Percentiles rank a stretch among this genome's conserved stretches.
phyloP scores from a whole-genome alignment of 139 green algal genomes.

The Chlamydomonas sp. region DNA sequence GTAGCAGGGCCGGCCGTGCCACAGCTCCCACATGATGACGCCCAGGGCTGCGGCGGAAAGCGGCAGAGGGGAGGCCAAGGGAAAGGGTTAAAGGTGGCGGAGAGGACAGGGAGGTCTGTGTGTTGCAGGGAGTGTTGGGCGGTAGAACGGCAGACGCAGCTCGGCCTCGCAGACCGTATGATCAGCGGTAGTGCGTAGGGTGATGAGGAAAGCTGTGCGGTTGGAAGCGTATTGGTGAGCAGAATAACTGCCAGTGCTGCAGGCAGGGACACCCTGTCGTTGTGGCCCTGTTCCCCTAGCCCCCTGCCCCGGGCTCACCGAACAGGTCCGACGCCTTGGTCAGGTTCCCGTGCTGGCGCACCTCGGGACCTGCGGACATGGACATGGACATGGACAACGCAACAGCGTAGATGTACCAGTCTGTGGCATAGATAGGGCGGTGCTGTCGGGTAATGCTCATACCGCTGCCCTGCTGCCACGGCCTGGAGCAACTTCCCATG shows the following conservation, averaged over 20 bases:
- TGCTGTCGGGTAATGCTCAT: too few species aligned
- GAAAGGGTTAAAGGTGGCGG: too few species aligned
- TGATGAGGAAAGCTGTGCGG: not conserved
- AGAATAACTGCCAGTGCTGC: too few species aligned
- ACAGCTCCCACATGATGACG: conserved; percentile 43
- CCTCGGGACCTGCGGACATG: conserved; percentile 25
- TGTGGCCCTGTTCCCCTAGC: too few species aligned
- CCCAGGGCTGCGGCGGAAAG: conserved; percentile 9
- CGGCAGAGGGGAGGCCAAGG: not conserved
- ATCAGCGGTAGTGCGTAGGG: not conserved
- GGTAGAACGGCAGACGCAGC: too few species aligned
- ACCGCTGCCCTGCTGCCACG: too few species aligned
- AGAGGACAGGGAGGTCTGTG: too few species aligned
- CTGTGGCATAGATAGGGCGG: too few species aligned
- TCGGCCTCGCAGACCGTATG: not conserved
- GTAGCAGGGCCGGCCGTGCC: conserved; percentile 41
- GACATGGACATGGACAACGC: not conserved
- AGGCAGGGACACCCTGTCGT: too few species aligned
- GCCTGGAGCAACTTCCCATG: too few species aligned
- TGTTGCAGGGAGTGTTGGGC: too few species aligned
- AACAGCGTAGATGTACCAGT: too few species aligned
- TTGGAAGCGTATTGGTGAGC: not conserved
- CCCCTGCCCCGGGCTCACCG: not conserved
- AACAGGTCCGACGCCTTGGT: conserved; percentile 36
- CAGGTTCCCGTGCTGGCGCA: conserved; percentile 37